A percentile compares a stretch with the other conserved stretches of the same genome.
phyloP scores from a whole-genome alignment of 2,329 filamentous ascomycete species.

The Alternaria longipes region DNA sequence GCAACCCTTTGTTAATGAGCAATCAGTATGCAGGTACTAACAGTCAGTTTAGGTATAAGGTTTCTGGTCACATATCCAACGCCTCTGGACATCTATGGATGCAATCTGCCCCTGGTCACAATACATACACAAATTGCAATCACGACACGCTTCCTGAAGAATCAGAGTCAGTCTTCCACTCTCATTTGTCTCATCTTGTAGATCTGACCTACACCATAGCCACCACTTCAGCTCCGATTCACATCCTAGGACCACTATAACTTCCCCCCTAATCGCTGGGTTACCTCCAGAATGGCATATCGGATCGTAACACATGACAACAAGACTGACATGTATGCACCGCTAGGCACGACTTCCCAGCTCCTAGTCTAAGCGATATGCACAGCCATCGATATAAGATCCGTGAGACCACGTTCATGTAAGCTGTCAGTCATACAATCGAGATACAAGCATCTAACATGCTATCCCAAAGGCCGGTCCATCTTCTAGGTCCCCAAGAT shows the following conservation, averaged over 20 bases:
- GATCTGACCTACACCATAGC: not conserved
- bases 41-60: not conserved
- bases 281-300: not conserved
- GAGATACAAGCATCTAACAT: not conserved
- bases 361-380: not conserved
- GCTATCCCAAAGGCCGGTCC: not conserved
- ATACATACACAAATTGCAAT: not conserved
- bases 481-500: conserved; percentile 1
- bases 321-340: not conserved
- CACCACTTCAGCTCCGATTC: not conserved
- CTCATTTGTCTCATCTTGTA: not conserved
- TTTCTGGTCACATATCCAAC: not conserved
- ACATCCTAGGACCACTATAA: not conserved
- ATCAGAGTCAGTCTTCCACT: not conserved
- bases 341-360: not conserved
- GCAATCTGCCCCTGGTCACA: not conserved
- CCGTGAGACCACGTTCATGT: not conserved
- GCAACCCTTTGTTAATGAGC: not conserved
- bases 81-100: not conserved
- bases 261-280: not conserved
- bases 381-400: not conserved
- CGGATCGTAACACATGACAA: not conserved
- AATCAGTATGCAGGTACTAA: not conserved
- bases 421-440: not conserved
- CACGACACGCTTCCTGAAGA: not conserved